These are phyloP conservation scores for Geosiphon pyriformis DNA, from an alignment of 192 early-diverging fungal species.

Conservation along the genomic window DNA sequence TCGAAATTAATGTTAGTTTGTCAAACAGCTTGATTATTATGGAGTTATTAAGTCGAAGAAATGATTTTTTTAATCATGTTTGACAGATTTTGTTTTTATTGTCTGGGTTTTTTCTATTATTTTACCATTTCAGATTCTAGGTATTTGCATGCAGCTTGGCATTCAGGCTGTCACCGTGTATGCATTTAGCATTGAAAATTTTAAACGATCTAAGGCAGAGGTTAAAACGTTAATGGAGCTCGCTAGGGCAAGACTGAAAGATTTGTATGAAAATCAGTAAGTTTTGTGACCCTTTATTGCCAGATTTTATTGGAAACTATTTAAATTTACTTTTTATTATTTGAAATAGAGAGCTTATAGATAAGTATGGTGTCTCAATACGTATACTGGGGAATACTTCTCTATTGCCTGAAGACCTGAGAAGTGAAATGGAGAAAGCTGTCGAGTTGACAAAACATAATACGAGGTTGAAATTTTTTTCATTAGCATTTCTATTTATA, in stretches of 20 bases:
- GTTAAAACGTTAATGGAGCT: conserved; percentile 82
- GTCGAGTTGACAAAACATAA: conserved; percentile 64
- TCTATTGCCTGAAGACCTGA: conserved; percentile 64
- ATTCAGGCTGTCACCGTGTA: conserved; percentile 86
- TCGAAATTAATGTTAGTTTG: not conserved
- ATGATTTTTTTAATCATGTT: too few species aligned
- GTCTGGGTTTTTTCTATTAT: too few species aligned
- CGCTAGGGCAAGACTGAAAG: conserved; percentile 68
- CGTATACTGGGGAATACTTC: conserved; percentile 72
- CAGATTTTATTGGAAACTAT: not conserved
- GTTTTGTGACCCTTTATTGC: conserved; percentile 10
- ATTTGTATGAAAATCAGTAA: conserved; percentile 68
- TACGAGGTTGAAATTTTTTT: conserved; percentile 33
- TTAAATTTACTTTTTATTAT: not conserved
- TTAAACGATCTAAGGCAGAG: conserved; percentile 80
- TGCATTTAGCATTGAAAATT: conserved; percentile 98
- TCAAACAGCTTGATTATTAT: conserved; percentile 11
- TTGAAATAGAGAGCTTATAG: conserved; percentile 61
- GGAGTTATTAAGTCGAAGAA: not conserved
- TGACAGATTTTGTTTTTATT: too few species aligned
- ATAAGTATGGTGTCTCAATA: conserved; percentile 66
- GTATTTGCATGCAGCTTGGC: conserved; percentile 84
- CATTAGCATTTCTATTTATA: not conserved
- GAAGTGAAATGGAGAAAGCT: conserved; percentile 51
- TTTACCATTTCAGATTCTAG: conserved; percentile 69